Conservation (phyloP, 208 protist genomes). For the Borovskyia barvae region DNA sequence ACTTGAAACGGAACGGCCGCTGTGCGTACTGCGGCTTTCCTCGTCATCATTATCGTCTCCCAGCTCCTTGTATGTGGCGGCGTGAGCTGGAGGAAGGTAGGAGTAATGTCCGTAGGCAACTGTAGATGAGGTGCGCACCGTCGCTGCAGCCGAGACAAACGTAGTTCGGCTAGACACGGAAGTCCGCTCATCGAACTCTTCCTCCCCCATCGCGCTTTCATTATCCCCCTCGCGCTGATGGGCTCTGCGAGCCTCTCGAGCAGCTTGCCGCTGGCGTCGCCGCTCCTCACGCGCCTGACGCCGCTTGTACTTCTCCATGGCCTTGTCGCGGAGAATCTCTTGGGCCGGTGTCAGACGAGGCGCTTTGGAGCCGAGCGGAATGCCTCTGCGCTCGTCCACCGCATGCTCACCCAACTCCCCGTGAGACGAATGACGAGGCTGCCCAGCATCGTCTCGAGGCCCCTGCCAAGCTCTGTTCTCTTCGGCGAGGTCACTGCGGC, state of each 20-base stretch:
- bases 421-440: neutral
- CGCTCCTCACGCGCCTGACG: slow-evolving; percentile 22
- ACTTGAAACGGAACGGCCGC: slow-evolving; percentile 8
- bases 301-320: slow-evolving; percentile 28
- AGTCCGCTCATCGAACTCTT: slow-evolving; percentile 3
- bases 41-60: slow-evolving; percentile 17
- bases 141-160: slow-evolving; percentile 6
- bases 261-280: slow-evolving; percentile 7
- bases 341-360: slow-evolving; percentile 27
- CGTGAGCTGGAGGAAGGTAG: slow-evolving; percentile 18
- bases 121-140: slow-evolving; percentile 19
- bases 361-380: slow-evolving; percentile 33
- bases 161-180: slow-evolving; percentile 28
- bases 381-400: slow-evolving; percentile 20
- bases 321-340: slow-evolving; percentile 23
- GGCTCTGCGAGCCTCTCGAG: slow-evolving; percentile 1
- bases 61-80: neutral
- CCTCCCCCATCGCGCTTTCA: neutral
- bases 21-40: slow-evolving; percentile 1
- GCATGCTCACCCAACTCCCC: neutral
- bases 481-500: neutral
- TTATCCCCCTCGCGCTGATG: slow-evolving; percentile 5
- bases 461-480: neutral
- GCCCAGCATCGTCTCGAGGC: neutral
- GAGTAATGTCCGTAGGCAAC: slow-evolving; percentile 32